Percentiles rank a stretch among this genome's conserved stretches.
phyloP scores from a whole-genome alignment of 1,284 basidiomycete genomes.

The Sanghuangporus baumii region DNA sequence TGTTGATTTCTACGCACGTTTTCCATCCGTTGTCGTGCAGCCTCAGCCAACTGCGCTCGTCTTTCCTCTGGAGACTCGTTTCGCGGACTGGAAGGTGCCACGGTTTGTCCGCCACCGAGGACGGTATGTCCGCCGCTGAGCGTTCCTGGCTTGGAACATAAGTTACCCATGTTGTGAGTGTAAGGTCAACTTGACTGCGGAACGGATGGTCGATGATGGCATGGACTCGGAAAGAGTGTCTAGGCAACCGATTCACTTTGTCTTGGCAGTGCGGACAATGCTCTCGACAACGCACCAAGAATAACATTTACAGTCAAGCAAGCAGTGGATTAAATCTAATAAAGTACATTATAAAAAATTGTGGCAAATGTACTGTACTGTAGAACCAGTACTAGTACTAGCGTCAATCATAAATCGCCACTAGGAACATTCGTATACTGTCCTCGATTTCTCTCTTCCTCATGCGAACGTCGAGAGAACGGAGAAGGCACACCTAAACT shows the following conservation, averaged over 20 bases:
- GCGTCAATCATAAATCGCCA: slow-evolving; percentile 4
- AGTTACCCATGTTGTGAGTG: slow-evolving; percentile 49
- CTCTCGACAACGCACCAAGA: not conserved
- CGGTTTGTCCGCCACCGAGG: slow-evolving; percentile 28
- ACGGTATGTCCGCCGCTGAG: slow-evolving; percentile 52
- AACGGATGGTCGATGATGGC: not conserved
- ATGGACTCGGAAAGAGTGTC: not conserved
- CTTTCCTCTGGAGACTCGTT: slow-evolving; percentile 13
- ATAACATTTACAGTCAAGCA: not conserved
- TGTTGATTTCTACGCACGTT: not conserved
- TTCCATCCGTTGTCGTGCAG: slow-evolving; percentile 2
- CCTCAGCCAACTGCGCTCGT: not conserved
- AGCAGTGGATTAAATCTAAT: too few species aligned
- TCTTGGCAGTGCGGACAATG: not conserved
- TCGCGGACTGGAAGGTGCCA: not conserved
- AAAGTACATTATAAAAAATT: too few species aligned
- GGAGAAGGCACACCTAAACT: slow-evolving; percentile 32
- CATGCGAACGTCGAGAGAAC: slow-evolving; percentile 26
- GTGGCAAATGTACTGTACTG: too few species aligned
- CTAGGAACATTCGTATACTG: slow-evolving; percentile 36
- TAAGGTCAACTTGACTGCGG: slow-evolving; percentile 12
- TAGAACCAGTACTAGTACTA: not conserved
- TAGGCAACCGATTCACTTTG: not conserved
- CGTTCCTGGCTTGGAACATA: slow-evolving; percentile 56
- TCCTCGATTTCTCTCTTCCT: slow-evolving; percentile 28